Evolutionary conservation across 768 basidiomycete species (phyloP), one percentile per base, ranked within the genome.

Genomic region (Pulveroboletus sp.): DNA sequence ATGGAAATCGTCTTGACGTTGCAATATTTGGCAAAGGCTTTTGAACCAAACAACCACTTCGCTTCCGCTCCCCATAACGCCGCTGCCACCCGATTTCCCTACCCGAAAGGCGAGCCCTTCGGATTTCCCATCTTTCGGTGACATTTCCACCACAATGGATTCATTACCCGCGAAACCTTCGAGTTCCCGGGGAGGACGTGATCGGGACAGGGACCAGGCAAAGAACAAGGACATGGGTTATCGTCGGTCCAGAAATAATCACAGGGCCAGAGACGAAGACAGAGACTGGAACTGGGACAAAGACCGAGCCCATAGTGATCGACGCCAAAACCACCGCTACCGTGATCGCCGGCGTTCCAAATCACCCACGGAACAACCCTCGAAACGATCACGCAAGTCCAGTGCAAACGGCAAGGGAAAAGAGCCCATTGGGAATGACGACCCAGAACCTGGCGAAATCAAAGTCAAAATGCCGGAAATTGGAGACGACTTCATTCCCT

Each of bases 401-500:
- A 30, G 26, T 24, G 39, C 36, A 23, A 50, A 23, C 14, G 47
- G 29, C 13, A 68, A 68, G 13, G 45, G 42, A 29, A 67, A 55
- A 29, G 64, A 58, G 22, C 35, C 43, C 5, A 3, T 36, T 2
- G 49, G 45, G 5, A 46, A 47, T 2, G 51, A 40, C 17, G 43
- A 53, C 27, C 16, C 19, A 4, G 55, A 55, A 26, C 56, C 40
- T 6, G 60, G 55, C 5, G 49, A 59, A 19, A 41, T 50, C 5
- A 49, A 37, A 29, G 3, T 23, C 22, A 59, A 57, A 22, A 23
- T 30, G 11, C 51, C 55, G 10, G 53, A 60, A 23, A 56, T 57
- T 12, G 65, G 62, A 5, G 68, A 63, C 30, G 65, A 71, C 43
- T 71, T 71, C 38, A 51, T 71, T 34, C 68, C 70, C 1, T 43